phyloP scores from a whole-genome alignment of 1,139 yeast genomes.

The Insectozyma bohioensis region DNA sequence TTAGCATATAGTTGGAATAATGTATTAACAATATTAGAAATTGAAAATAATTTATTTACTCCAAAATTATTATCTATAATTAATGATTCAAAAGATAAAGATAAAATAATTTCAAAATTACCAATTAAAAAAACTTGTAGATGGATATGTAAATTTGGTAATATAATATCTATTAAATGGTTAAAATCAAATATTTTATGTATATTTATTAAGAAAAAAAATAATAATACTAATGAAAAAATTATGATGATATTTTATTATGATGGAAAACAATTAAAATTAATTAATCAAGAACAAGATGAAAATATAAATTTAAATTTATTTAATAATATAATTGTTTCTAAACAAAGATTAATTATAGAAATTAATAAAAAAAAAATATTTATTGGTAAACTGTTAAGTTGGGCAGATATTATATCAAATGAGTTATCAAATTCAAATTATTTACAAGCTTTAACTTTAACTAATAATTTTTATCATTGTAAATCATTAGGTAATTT shows the following conservation, averaged over 20 bases:
- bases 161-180: constrained; percentile 62
- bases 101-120: constrained; percentile 33
- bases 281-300: constrained; percentile 10
- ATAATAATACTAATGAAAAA: constrained; percentile 2
- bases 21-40: constrained; percentile 53
- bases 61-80: constrained; percentile 26
- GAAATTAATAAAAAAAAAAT: constrained; percentile 19
- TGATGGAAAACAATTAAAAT: constrained; percentile 5
- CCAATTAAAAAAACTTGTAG: constrained; percentile 46
- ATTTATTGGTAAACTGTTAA: constrained; percentile 56
- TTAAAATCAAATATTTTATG: constrained; percentile 49
- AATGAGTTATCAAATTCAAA: constrained; percentile 47
- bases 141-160: constrained; percentile 33
- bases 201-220: constrained; percentile 22
- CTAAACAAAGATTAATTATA: constrained; percentile 27
- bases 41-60: constrained; percentile 36
- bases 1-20: constrained; percentile 72
- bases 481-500: constrained; percentile 47
- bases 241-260: constrained; percentile 13
- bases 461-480: constrained; percentile 54
- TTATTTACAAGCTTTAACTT: constrained; percentile 55
- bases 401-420: constrained; percentile 72
- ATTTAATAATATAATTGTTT: constrained; percentile 21
- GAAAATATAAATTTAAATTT: constrained; percentile 3
- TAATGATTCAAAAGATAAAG: constrained; percentile 40